Base-by-base conservation (phyloP, 495 filamentous ascomycete genomes). In the Jackrogersella multiformis region DNA sequence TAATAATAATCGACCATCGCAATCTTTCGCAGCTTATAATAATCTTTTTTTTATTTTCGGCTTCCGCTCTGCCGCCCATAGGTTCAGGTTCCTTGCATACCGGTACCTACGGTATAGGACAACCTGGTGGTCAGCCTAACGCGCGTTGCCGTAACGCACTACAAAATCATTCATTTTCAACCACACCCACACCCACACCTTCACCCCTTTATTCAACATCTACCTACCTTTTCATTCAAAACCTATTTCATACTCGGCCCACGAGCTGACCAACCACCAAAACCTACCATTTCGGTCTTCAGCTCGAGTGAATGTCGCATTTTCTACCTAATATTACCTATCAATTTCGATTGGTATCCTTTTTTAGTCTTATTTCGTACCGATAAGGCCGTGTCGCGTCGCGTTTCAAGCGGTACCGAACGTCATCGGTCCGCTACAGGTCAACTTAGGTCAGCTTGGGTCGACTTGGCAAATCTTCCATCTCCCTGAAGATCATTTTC, bases 291-390 rank as follows among this genome's bases (percentile, higher is more conserved):
- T 24, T 16, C 49, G 18, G 15, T 42, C 36, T n/a, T 21, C 38
- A 20, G n/a, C 28, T 21, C 26, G 61, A 30, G 54, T 36, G 55
- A 34, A 34, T 64, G 41, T 64, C 51, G 48, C 59, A 69, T 69
- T 55, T 41, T 46, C 26, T 42, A 30, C 48, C 24, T 30, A 54
- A 39, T 18, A 13, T 58, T 51, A 58, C 71, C 60, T 71, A 66
- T 67, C 66, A 66, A 59, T 66, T n/a, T 66, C 62, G 58, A 69
- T 69, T 56, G 66, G 55, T 66, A 66, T 72, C 62, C 51, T 66
- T 53, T n/a, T 66, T 62, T 56, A 59, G 23, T 66, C 24, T 62
- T 20, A 34, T 36, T 57, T 20, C 30, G 42, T 38, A 34, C 45
- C 28, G 30, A 28, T 18, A 35, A 30, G 23, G 46, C 28, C 21